Conservation (phyloP, 352 stramenopile species). For the Plasmopara muralis region DNA sequence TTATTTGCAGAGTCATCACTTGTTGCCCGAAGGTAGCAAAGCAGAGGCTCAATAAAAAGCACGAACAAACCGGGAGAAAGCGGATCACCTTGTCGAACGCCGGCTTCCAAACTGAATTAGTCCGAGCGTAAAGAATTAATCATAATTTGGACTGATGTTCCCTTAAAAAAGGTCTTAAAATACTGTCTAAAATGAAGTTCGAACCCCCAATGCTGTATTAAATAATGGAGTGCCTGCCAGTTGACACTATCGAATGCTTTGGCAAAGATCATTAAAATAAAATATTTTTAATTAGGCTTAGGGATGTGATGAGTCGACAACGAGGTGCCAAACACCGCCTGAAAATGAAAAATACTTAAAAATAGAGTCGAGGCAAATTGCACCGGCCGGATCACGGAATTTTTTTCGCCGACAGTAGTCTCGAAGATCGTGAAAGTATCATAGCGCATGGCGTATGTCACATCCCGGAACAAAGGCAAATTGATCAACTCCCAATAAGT, state of each 20-base stretch:
- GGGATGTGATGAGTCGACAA: too few species aligned
- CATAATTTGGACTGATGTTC: too few species aligned
- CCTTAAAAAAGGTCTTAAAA: neutral
- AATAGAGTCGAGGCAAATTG: conserved; percentile 3
- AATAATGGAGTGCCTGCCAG: conserved; percentile 1
- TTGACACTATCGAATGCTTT: conserved; percentile 8
- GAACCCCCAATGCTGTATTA: neutral
- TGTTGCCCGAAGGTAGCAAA: neutral
- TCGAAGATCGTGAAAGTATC: neutral
- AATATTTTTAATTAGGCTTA: too few species aligned
- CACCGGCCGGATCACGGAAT: neutral
- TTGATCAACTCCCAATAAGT: neutral
- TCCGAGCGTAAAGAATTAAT: neutral
- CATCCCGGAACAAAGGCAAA: neutral
- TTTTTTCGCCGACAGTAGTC: neutral
- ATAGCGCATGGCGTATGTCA: neutral
- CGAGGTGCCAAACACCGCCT: too few species aligned
- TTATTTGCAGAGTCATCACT: neutral
- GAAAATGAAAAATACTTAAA: too few species aligned
- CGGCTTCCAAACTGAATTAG: neutral
- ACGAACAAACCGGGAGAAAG: neutral
- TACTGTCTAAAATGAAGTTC: neutral
- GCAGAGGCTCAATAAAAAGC: neutral
- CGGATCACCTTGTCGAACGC: neutral
- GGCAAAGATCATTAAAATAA: too few species aligned